Base-by-base conservation (phyloP, 1,139 yeast species). In the Hemisphaericaspora xylofermentans region DNA sequence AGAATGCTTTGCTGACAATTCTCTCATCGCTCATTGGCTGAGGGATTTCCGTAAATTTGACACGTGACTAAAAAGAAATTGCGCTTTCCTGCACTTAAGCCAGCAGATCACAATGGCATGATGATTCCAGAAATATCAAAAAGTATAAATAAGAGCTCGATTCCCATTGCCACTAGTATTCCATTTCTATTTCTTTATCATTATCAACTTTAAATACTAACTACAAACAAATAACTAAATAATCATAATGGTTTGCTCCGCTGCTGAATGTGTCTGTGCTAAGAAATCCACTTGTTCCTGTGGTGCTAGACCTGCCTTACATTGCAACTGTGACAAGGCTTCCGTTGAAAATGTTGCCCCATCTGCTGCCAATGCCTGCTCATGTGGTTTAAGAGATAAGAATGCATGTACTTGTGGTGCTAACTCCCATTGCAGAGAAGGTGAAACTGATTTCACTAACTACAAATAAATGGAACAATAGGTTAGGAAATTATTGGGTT, bases 251-350 rank as follows among this genome's bases (percentile, higher is more conserved):
- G 62, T 64, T 49, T 73, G 78, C 51, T 60, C 74, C 48, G 68
- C 73, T 57, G 51, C 68, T 53, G 62, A 63, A 46, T 73, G 78
- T 54, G 66, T 70, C 46, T 73, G 78, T 55, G 77, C 78, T 49
- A 54, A 68, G 45, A 70, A 71, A 51, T 69, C 78, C 49, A 71
- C 76, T 46, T 73, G 78, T 51, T 71, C 78, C 15, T 73, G 78
- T 61, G 78, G 78, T 21, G 66, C 68, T 44, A 60, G 63, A 49
- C 74, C 78, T 30, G 77, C 77, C 39, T 63, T 71, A 53, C 53
- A 70, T 45, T 73, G 78, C 49, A 62, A 56, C 54, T 73, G 78
- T 52, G 62, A 63, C 32, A 71, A 66, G 54, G 74, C 77, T 37
- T 49, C 66, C 17, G 51, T 48, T 41, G 78, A 73, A 56, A 73